Base-by-base conservation (phyloP, 768 basidiomycete species). In the Podaxis sp. region DNA sequence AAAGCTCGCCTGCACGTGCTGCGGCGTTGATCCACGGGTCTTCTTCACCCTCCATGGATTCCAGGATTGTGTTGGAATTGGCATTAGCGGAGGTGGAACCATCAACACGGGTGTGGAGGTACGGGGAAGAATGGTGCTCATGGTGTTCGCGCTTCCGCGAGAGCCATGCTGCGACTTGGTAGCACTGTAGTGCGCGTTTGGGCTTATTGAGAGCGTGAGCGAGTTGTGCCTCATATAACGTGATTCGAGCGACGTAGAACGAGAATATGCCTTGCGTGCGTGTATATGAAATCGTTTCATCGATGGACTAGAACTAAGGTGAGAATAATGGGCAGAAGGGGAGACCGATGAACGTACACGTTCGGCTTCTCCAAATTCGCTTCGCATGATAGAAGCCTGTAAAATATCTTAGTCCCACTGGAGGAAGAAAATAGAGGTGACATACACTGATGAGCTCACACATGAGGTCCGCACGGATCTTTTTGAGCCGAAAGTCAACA, bases 181-280 rank as follows among this genome's bases (percentile, higher is more conserved):
- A 93, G 60, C 87, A 89, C 40, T 79, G 76, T 53, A 78, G 67
- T 17, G 91, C 91, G 2, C 84, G 79, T 11, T 78, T 76, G 0
- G 75, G 70, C 7, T 83, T 77, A 0, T 85, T 84, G 3, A 84
- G 73, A 1, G 89, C 84, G 70, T 93, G 91, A 4, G 89, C 87
- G 30, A 93, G 82, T 64, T 93, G 89, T 0, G 86, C 91, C 57
- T 90, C 82, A 62, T 87, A 82, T 6, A 93, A 77, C 4, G 87
- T 80, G 11, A 91, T 84, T 3, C 88, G 84, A 0, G 87, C 80
- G 1, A 85, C 77, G 67, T 87, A 91, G 0, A 71, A 55, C 2
- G 71, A 64, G 67, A 89, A 93, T 41, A 90, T 73, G n/a, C 72
- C 69, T 57, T 82, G 71, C 0, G 83, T 85, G 8, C 89, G 85